These are phyloP conservation scores for Cadophora sp. DNA, from an alignment of 2,329 filamentous ascomycete genomes.

Conservation along the genomic window DNA sequence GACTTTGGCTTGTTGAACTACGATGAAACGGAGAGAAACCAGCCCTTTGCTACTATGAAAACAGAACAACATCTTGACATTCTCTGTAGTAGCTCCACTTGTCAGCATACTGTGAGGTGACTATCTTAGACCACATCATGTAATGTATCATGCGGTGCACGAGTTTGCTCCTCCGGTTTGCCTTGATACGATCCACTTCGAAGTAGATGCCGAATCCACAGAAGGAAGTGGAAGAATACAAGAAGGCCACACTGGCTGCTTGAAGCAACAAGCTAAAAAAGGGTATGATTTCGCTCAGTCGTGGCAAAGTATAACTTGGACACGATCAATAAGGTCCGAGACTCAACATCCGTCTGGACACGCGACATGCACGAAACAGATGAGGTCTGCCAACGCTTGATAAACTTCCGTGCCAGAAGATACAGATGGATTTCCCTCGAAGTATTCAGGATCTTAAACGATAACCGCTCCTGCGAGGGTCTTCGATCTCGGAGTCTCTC, in stretches of 20 bases:
- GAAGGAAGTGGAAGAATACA: conserved; percentile 8
- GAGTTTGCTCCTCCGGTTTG: conserved; percentile 10
- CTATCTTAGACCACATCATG: conserved; percentile 12
- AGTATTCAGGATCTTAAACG: background rate
- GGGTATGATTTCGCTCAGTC: background rate
- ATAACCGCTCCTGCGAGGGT: background rate
- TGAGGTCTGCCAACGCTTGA: background rate
- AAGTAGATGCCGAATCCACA: conserved; percentile 7
- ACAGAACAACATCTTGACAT: background rate
- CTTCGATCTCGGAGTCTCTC: background rate
- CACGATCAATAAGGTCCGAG: background rate
- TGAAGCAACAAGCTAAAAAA: conserved; percentile 3
- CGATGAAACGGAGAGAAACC: background rate
- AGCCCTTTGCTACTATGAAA: background rate
- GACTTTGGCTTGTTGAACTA: background rate
- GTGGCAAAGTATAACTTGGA: conserved; percentile 6
- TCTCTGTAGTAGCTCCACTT: background rate
- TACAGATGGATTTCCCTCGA: background rate
- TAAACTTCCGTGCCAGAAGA: background rate
- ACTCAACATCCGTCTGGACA: background rate
- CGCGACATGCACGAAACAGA: background rate
- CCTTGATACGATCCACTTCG: conserved; percentile 3
- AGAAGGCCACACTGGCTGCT: background rate
- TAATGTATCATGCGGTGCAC: conserved; percentile 16
- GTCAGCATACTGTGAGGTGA: conserved; percentile 1